Conservation (phyloP, 345 rosid genomes). For the Brassica cretica region DNA sequence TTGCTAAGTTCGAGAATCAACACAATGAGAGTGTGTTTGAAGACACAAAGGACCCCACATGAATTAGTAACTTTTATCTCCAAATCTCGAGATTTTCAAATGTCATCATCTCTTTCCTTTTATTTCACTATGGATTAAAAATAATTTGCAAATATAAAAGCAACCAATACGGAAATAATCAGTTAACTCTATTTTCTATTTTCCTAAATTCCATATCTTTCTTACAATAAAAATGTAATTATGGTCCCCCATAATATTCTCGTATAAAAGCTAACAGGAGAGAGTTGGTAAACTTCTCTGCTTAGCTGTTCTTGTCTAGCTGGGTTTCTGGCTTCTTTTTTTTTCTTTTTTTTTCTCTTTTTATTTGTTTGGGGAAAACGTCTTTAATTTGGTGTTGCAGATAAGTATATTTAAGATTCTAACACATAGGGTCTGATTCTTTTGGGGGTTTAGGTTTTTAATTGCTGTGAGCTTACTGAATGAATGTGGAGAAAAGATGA, state of each 20-base stretch:
- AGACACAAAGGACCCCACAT: conserved; percentile 62
- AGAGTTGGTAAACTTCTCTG: conserved; percentile 35
- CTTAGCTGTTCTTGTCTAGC: conserved; percentile 41
- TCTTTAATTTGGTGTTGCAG: conserved; percentile 33
- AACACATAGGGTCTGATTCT: not conserved
- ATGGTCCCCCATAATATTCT: conserved; percentile 31
- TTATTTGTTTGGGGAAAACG: not conserved
- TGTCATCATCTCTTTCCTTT: conserved; percentile 35
- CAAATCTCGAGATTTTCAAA: conserved; percentile 41
- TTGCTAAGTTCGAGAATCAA: conserved; percentile 39
- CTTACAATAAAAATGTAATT: conserved; percentile 7
- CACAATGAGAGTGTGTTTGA: conserved; percentile 67
- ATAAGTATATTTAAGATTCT: conserved; percentile 24
- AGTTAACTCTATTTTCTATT: not conserved
- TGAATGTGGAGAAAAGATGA: conserved; percentile 16
- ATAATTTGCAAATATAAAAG: conserved; percentile 27
- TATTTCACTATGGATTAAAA: conserved; percentile 23
- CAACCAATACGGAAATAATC: conserved; percentile 25
- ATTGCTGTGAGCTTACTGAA: conserved; percentile 12
- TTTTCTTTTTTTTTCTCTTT: too few species aligned
- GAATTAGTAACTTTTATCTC: conserved; percentile 8
- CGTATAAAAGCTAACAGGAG: conserved; percentile 26
- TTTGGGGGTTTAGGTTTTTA: conserved; percentile 14
- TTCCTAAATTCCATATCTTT: not conserved
- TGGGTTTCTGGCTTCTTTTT: conserved; percentile 18